phyloP scores from a whole-genome alignment of 2,329 filamentous ascomycete genomes.

The Colletotrichum salicis region DNA sequence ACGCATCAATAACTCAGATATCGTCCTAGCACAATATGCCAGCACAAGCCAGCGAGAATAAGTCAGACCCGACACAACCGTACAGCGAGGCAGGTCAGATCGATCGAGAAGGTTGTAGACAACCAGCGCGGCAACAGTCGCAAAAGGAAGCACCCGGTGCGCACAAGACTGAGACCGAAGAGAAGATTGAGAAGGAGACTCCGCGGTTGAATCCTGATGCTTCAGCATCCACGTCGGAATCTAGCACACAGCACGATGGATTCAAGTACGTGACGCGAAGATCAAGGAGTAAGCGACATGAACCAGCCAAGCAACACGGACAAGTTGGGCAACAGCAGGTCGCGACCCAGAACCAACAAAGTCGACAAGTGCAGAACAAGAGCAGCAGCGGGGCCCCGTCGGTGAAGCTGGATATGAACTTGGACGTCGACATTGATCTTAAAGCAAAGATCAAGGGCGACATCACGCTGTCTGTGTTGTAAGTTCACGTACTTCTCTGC shows the following conservation, averaged over 20 bases:
- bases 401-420: slow-evolving; percentile 30
- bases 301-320: background rate
- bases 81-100: background rate
- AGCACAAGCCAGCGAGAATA: background rate
- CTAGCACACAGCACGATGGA: background rate
- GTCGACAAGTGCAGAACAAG: slow-evolving; percentile 2
- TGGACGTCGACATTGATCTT: slow-evolving; percentile 32
- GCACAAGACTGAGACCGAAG: background rate
- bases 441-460: slow-evolving; percentile 34
- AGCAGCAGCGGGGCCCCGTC: slow-evolving; percentile 26
- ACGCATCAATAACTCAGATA: background rate
- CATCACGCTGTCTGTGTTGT: slow-evolving; percentile 21
- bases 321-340: slow-evolving; percentile 9
- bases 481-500: background rate
- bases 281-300: background rate
- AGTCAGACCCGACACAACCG: background rate
- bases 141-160: background rate
- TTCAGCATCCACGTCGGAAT: background rate
- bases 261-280: background rate
- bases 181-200: slow-evolving; percentile 3
- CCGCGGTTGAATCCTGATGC: background rate
- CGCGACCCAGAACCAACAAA: slow-evolving; percentile 10
- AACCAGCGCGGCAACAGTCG: background rate
- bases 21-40: background rate
- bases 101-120: background rate